Conservation (phyloP, 2,329 filamentous ascomycete species). For the Acrocalymma vagum region DNA sequence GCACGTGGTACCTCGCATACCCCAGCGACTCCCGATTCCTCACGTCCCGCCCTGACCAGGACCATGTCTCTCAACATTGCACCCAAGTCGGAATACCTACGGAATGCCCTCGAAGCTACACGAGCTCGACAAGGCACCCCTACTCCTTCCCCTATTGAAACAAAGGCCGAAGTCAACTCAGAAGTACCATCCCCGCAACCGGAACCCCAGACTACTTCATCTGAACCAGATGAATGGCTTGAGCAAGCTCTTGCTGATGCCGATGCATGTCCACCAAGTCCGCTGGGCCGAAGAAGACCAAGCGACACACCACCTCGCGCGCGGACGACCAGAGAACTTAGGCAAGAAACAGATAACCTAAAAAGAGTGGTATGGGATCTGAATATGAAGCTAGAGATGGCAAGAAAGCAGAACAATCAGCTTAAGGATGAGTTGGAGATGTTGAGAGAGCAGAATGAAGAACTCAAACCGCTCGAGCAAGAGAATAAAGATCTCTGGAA, state of each 20-base stretch:
- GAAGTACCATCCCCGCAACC: too few species aligned
- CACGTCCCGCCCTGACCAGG: slow-evolving; percentile 17
- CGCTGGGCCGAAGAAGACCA: slow-evolving; percentile 34
- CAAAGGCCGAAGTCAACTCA: too few species aligned
- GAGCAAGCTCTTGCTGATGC: slow-evolving; percentile 38
- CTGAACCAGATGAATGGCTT: slow-evolving; percentile 40
- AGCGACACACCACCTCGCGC: slow-evolving; percentile 33
- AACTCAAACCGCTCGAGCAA: slow-evolving; percentile 35
- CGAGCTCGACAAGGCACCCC: slow-evolving; percentile 33
- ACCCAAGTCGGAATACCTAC: slow-evolving; percentile 44
- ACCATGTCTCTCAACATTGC: slow-evolving; percentile 27
- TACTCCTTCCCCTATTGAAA: slow-evolving; percentile 16
- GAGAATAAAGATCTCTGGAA: slow-evolving; percentile 34
- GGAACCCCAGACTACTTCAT: too few species aligned
- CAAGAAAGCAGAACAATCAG: slow-evolving; percentile 40
- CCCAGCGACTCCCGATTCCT: slow-evolving; percentile 26
- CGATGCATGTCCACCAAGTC: slow-evolving; percentile 16
- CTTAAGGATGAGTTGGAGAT: slow-evolving; percentile 34
- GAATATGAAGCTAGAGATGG: slow-evolving; percentile 40
- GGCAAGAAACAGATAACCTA: slow-evolving; percentile 33
- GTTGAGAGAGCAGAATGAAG: slow-evolving; percentile 32
- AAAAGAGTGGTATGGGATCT: slow-evolving; percentile 37
- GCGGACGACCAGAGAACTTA: slow-evolving; percentile 39
- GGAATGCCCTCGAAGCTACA: slow-evolving; percentile 40
- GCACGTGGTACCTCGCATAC: slow-evolving; percentile 19